phyloP scores from a whole-genome alignment of 306 rosid genomes.

The Amphicarpaea edgeworthii region DNA sequence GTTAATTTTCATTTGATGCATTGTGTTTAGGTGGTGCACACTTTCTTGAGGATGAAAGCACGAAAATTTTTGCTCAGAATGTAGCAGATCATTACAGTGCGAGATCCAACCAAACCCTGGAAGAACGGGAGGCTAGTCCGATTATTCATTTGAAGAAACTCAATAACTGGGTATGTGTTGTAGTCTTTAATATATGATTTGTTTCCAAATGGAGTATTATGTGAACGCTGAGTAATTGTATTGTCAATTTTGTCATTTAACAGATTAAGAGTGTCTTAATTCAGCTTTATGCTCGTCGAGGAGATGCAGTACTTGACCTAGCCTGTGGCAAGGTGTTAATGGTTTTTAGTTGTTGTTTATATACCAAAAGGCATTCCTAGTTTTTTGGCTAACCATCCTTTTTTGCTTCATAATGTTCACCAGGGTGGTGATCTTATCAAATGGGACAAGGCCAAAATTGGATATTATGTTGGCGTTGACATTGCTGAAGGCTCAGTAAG shows the following conservation, averaged over 20 bases:
- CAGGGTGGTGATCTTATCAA: slow-evolving; percentile 99
- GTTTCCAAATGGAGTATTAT: not conserved
- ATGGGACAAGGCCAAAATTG: slow-evolving; percentile 99
- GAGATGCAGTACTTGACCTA: slow-evolving; percentile 95
- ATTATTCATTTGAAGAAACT: slow-evolving; percentile 93
- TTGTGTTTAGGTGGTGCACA: slow-evolving; percentile 68
- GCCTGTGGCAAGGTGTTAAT: slow-evolving; percentile 95
- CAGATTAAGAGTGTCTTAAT: slow-evolving; percentile 98
- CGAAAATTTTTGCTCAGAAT: slow-evolving; percentile 79
- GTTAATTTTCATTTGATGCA: slow-evolving; percentile 25
- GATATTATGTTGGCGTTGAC: slow-evolving; percentile 96
- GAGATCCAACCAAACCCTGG: slow-evolving; percentile 88
- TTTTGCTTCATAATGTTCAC: slow-evolving; percentile 27
- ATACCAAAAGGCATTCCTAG: slow-evolving; percentile 7
- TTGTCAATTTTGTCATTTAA: slow-evolving; percentile 30
- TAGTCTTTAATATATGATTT: slow-evolving; percentile 2
- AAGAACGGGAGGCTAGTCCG: slow-evolving; percentile 91
- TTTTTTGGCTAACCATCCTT: slow-evolving; percentile 27
- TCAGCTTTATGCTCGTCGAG: slow-evolving; percentile 86
- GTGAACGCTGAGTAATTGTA: slow-evolving; percentile 20
- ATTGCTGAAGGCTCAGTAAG: slow-evolving; percentile 97
- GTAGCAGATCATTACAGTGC: slow-evolving; percentile 88
- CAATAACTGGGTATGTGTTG: slow-evolving; percentile 80
- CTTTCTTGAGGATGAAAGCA: slow-evolving; percentile 92
- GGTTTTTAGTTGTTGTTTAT: slow-evolving; percentile 29